Evolutionary conservation across 169 alveolate genomes (phyloP).

Genomic region (Plasmodium coatneyi): DNA sequence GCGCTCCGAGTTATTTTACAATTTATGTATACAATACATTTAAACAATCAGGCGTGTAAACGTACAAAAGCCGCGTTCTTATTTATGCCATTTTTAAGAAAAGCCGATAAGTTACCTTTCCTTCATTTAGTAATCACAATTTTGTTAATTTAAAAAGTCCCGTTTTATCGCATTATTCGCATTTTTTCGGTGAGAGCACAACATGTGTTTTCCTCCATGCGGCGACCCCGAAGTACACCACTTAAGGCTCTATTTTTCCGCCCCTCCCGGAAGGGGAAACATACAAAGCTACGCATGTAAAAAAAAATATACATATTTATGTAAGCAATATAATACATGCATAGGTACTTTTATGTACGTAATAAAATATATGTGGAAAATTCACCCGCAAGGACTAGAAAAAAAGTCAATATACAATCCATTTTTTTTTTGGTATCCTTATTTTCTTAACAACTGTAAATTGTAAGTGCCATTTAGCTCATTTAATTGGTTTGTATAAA

Average conservation of each 20-base stretch:
- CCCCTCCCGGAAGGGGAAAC: not conserved
- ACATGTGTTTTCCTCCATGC: not conserved
- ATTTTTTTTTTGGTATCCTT: not conserved
- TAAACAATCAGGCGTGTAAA: not conserved
- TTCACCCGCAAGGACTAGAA: not conserved
- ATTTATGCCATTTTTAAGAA: not conserved
- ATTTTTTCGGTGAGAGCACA: not conserved
- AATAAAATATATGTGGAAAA: not conserved
- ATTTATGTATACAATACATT: not conserved
- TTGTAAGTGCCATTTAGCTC: not conserved
- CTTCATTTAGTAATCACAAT: not conserved
- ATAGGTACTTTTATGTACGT: not conserved
- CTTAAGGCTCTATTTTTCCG: conserved; percentile 68
- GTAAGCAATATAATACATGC: not conserved
- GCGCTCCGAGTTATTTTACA: not conserved
- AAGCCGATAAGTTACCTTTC: not conserved
- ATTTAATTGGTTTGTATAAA: not conserved
- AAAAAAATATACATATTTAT: not conserved
- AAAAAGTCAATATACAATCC: not conserved
- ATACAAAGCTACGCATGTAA: not conserved
- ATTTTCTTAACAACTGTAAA: not conserved
- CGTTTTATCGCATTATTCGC: not conserved
- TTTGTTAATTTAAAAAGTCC: not conserved
- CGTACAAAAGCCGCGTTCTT: not conserved
- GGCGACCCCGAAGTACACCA: conserved; percentile 29